Percentiles rank a stretch among this genome's conserved stretches.
phyloP scores from a whole-genome alignment of 1,284 basidiomycete species.

The Pascua guehoae region DNA sequence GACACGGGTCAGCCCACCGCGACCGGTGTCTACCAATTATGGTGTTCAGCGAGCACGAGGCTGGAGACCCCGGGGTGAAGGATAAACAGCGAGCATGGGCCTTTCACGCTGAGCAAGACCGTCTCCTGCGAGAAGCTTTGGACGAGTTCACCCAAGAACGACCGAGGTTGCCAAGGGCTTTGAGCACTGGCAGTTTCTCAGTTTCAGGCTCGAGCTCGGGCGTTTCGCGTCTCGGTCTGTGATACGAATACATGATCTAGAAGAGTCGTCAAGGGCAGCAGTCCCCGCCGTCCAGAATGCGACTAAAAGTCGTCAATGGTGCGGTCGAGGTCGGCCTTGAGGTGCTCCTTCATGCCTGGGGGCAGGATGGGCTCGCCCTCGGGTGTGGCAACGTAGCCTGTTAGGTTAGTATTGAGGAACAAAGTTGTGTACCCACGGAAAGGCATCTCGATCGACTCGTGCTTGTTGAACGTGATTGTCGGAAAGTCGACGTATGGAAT shows the following conservation, averaged over 20 bases:
- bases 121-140: too few species aligned
- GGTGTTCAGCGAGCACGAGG: too few species aligned
- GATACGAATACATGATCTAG: too few species aligned
- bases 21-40: too few species aligned
- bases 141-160: too few species aligned
- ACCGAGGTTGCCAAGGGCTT: background rate
- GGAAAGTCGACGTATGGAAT: conserved; percentile 78
- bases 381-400: conserved; percentile 52
- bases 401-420: background rate
- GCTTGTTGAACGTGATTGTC: conserved; percentile 74
- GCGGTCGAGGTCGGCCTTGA: conserved; percentile 80
- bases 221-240: background rate
- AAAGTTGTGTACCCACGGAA: conserved; percentile 61
- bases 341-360: conserved; percentile 77
- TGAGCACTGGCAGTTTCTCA: background rate
- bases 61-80: too few species aligned
- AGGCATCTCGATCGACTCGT: conserved; percentile 91
- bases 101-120: too few species aligned
- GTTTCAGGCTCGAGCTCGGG: background rate
- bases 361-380: conserved; percentile 67
- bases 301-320: conserved; percentile 61
- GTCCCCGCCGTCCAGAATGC: background rate
- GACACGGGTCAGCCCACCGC: too few species aligned
- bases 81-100: too few species aligned
- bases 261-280: too few species aligned